These are phyloP conservation scores for Trypanosoma mega DNA, from an alignment of 208 protist genomes.

Conservation along the genomic window DNA sequence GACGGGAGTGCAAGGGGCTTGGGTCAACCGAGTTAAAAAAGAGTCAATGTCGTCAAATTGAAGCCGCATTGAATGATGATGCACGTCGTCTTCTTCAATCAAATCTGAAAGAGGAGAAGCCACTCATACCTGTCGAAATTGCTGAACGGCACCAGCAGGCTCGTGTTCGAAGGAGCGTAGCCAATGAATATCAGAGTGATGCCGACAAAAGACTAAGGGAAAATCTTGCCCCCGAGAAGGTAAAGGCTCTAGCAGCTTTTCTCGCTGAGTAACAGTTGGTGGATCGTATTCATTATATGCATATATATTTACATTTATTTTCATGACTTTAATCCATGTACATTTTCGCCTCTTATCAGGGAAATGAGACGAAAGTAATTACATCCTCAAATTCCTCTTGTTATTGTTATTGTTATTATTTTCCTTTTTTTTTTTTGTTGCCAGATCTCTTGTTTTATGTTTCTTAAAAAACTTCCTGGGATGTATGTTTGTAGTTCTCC, in stretches of 20 bases:
- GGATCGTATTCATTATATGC: not conserved
- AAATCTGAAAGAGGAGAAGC: conserved; percentile 1
- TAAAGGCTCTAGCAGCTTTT: conserved; percentile 35
- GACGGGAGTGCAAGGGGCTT: conserved; percentile 62
- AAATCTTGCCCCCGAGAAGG: conserved; percentile 33
- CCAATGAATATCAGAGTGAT: conserved; percentile 35
- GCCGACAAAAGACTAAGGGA: conserved; percentile 32
- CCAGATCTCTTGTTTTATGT: conserved; percentile 7
- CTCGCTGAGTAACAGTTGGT: conserved; percentile 18
- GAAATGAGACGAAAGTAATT: no score
- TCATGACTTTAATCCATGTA: conserved; percentile 24
- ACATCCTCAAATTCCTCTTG: no score
- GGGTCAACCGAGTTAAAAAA: conserved; percentile 53
- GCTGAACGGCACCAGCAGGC: conserved; percentile 38
- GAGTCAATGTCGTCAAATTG: conserved; percentile 33
- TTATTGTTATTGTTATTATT: conserved; percentile 7
- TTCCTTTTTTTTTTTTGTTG: conserved; percentile 13
- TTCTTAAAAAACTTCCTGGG: conserved; percentile 10
- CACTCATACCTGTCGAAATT: conserved; percentile 17
- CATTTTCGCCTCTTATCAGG: not conserved
- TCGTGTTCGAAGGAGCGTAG: conserved; percentile 35
- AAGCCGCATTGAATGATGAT: conserved; percentile 35
- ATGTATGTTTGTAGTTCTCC: not conserved
- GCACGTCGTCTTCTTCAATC: conserved; percentile 14
- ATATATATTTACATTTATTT: not conserved